phyloP scores from a whole-genome alignment of 352 stramenopile genomes.

The Globisporangium acanthophoron region DNA sequence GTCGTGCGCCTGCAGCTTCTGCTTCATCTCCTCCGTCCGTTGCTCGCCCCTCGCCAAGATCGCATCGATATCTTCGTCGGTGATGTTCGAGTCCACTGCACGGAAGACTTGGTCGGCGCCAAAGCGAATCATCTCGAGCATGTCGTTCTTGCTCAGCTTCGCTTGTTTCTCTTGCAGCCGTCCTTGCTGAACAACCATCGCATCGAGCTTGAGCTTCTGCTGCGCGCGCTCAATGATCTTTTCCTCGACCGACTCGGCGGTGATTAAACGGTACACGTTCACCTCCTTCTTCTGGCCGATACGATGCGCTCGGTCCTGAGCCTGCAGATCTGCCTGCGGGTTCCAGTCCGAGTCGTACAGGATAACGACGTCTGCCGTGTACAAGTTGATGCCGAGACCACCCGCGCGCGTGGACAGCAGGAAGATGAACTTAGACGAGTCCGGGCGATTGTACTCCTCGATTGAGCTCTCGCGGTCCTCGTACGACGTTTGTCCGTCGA shows the following conservation, averaged over 20 bases:
- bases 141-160: constrained; percentile 94
- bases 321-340: constrained; percentile 95
- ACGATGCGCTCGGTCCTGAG: constrained; percentile 94
- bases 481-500: constrained; percentile 86
- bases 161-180: constrained; percentile 85
- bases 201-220: constrained; percentile 94
- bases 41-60: constrained; percentile 92
- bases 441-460: constrained; percentile 94
- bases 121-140: constrained; percentile 97
- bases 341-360: constrained; percentile 99
- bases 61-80: constrained; percentile 97
- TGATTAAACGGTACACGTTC: constrained; percentile 94
- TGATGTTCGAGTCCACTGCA: constrained; percentile 95
- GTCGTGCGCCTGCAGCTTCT: constrained; percentile 81
- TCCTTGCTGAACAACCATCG: constrained; percentile 85
- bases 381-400: constrained; percentile 98
- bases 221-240: constrained; percentile 98
- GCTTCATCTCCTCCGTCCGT: constrained; percentile 84
- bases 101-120: constrained; percentile 97
- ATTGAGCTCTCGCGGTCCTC: constrained; percentile 83
- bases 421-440: constrained; percentile 97
- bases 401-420: constrained; percentile 96
- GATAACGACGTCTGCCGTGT: constrained; percentile 98
- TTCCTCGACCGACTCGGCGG: constrained; percentile 97
- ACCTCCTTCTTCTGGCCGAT: constrained; percentile 99